These are phyloP conservation scores for Stemphylium lycopersici DNA, from an alignment of 2,329 filamentous ascomycete species.

Conservation along the genomic window DNA sequence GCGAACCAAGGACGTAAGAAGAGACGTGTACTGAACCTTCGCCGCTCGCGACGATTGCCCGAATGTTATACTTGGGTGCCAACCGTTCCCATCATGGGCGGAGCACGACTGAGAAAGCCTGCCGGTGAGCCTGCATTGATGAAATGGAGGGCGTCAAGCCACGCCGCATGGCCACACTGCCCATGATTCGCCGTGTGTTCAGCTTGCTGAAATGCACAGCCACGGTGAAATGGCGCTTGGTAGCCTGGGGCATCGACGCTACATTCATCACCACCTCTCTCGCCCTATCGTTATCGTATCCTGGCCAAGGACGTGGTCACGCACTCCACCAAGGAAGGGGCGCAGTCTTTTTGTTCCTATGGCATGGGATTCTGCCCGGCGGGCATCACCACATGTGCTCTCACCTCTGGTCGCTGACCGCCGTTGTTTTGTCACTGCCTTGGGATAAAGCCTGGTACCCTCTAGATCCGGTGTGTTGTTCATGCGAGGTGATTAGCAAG, in stretches of 20 bases:
- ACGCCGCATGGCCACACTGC: conserved; percentile 20
- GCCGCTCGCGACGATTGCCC: conserved; percentile 15
- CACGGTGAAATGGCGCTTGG: conserved; percentile 7
- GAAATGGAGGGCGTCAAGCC: conserved; percentile 24
- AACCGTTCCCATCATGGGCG: conserved; percentile 30
- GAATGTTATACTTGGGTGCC: conserved; percentile 32
- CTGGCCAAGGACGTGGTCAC: conserved; percentile 19
- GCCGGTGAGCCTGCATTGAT: conserved; percentile 23
- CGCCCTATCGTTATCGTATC: conserved; percentile 26
- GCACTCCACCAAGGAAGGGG: conserved; percentile 25
- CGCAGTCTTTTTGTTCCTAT: conserved; percentile 25
- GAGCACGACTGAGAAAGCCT: conserved; percentile 38
- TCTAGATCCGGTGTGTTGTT: conserved; percentile 17
- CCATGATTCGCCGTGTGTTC: conserved; percentile 22
- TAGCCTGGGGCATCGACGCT: conserved; percentile 15
- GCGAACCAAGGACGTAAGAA: conserved; percentile 28
- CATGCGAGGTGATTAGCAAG: conserved; percentile 20
- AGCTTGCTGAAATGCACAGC: conserved; percentile 18
- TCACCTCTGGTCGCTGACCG: conserved; percentile 17
- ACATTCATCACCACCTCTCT: conserved; percentile 16
- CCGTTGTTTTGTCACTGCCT: conserved; percentile 38
- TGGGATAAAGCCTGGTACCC: conserved; percentile 27
- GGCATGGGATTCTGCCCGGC: conserved; percentile 22
- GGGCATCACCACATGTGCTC: neutral
- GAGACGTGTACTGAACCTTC: conserved; percentile 24